These are phyloP conservation scores for Erythrobasidium hasegawianum DNA, from an alignment of 1,284 basidiomycete species.

Conservation along the genomic window DNA sequence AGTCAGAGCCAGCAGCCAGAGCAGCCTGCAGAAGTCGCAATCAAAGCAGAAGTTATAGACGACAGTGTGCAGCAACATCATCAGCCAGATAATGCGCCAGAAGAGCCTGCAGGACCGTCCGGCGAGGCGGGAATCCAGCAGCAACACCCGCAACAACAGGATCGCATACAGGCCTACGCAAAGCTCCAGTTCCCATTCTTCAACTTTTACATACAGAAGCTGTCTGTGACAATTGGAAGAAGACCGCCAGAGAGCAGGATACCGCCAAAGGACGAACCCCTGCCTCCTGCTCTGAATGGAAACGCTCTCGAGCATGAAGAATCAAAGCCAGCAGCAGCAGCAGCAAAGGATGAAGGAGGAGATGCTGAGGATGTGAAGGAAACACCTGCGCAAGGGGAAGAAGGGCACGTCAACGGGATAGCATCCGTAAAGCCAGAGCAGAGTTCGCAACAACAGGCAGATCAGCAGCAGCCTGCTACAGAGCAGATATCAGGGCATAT, in stretches of 20 bases:
- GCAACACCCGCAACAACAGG: no score
- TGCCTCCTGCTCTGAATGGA: not conserved
- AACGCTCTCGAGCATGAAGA: not conserved
- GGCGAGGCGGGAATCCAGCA: no score
- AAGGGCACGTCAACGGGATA: no score
- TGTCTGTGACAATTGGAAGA: conserved; percentile 66
- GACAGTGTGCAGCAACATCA: not conserved
- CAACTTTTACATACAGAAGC: conserved; percentile 78
- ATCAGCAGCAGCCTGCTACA: conserved; percentile 1
- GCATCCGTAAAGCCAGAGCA: conserved; percentile 28
- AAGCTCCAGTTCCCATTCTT: conserved; percentile 87
- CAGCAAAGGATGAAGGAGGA: conserved; percentile 1
- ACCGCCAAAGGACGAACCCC: conserved; percentile 13
- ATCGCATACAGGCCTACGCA: conserved; percentile 77
- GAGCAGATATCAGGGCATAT: not conserved
- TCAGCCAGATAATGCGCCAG: no score
- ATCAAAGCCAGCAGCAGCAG: conserved; percentile 10
- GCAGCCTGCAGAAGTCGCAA: not conserved
- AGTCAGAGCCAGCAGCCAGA: no score
- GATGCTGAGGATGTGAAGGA: conserved; percentile 37
- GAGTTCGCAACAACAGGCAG: conserved; percentile 4
- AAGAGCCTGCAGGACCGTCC: no score
- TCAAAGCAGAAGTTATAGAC: conserved; percentile 1
- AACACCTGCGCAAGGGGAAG: not conserved
- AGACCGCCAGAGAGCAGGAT: conserved; percentile 47